A percentile compares a stretch with the other conserved stretches of the same genome.
Evolutionary conservation across 2,329 filamentous ascomycete genomes (phyloP).

Genomic region (Onygenales sp.): DNA sequence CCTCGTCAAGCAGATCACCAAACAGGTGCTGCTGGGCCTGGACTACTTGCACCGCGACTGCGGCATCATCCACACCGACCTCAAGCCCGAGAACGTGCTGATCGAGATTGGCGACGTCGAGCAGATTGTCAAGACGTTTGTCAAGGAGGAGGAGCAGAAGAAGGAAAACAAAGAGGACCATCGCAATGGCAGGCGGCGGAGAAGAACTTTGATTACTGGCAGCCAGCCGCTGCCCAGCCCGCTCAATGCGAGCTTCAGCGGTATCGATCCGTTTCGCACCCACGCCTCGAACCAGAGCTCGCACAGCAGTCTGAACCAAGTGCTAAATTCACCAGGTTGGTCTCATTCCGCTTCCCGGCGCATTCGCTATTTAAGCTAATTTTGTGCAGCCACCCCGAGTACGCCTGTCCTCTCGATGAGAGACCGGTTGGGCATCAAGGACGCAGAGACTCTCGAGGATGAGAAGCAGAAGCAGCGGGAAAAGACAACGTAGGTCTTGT

Average conservation of each 20-base stretch:
- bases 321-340: conserved; percentile 62
- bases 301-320: conserved; percentile 70
- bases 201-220: conserved; percentile 90
- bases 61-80: conserved; percentile 95
- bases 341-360: conserved; percentile 7
- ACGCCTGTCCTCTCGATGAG: conserved; percentile 46
- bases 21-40: conserved; percentile 88
- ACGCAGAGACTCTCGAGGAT: conserved; percentile 46
- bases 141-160: conserved; percentile 62
- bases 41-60: conserved; percentile 97
- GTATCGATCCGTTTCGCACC: conserved; percentile 57
- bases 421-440: conserved; percentile 46
- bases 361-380: neutral
- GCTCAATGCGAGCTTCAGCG: conserved; percentile 82
- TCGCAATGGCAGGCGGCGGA: conserved; percentile 77
- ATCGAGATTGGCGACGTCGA: conserved; percentile 99
- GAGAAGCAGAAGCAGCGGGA: conserved; percentile 70
- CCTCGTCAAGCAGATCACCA: conserved; percentile 96
- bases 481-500: conserved; percentile 59
- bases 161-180: conserved; percentile 77
- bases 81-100: conserved; percentile 96
- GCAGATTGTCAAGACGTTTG: conserved; percentile 93
- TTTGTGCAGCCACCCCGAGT: conserved; percentile 37
- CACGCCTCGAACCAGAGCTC: conserved; percentile 52
- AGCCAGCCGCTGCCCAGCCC: conserved; percentile 94